Evolutionary conservation across 345 rosid species (phyloP), one percentile per base, ranked within the genome.

Genomic region (Bruguiera parviflora): DNA sequence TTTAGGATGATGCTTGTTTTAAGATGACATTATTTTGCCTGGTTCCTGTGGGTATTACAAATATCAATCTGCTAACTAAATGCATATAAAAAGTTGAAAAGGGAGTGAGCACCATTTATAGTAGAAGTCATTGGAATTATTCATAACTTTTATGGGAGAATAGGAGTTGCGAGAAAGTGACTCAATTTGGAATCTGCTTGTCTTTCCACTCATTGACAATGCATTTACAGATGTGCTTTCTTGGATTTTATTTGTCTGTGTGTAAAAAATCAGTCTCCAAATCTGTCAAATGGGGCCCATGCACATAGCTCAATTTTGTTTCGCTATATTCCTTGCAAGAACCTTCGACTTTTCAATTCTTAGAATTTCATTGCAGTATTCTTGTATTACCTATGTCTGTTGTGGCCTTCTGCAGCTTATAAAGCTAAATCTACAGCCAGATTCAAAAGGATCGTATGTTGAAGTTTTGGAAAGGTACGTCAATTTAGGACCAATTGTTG

Each of bases 401-500:
- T 71, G 37, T 73, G 46, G 67, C 47, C 39, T 71, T 71, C 2
- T 78, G 67, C 91, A 95, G 96, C 93, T 95, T 66, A 75, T 92
- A 77, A 92, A 86, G 86, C 81, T 94, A 80, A 91, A 89, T 76
- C 66, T 85, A 67, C 92, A 86, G 47, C 96, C 95, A 19, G 96
- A 94, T 87, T 86, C 90, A 29, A 88, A 85, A 79, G 98, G 97
- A 71, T 89, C 96, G 60, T 91, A 87, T 69, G 95, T 91, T 19
- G 93, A 94, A 81, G 92, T 89, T 63, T 58, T 91, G 82, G 98
- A 94, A 62, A 82, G 85, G 69, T 88, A 87, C 79, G 95, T 91
- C 80, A 94, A 91, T 76, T 79, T 94, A 84, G 98, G 98, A 68
- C 98, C 98, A 63, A 91, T 94, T 61, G 90, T 85, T 53, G 98